phyloP scores from a whole-genome alignment of 257 asterid genomes.

The Solanum paucissectum region DNA sequence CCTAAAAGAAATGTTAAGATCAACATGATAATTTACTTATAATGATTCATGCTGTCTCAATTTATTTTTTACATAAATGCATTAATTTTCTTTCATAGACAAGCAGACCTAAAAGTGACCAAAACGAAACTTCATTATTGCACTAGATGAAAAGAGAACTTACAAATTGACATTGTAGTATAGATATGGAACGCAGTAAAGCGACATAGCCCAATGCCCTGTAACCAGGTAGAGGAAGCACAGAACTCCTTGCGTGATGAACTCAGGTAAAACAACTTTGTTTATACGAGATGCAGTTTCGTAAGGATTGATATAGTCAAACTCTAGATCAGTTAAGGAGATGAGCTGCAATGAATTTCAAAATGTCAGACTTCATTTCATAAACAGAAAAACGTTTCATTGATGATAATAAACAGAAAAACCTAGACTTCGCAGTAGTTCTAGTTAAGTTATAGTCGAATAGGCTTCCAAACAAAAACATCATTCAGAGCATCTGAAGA shows the following conservation, averaged over 20 bases:
- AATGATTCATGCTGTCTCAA: background rate
- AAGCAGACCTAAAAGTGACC: background rate
- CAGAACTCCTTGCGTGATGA: constrained; percentile 64
- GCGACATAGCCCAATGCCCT: constrained; percentile 84
- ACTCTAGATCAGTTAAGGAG: constrained; percentile 86
- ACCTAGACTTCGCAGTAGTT: background rate
- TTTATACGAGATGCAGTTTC: constrained; percentile 82
- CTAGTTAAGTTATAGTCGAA: background rate
- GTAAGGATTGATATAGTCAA: constrained; percentile 79
- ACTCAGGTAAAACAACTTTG: constrained; percentile 64
- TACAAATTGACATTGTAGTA: constrained; percentile 70
- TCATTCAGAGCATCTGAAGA: background rate
- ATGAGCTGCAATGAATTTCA: constrained; percentile 45
- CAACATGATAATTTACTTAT: background rate
- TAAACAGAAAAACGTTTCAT: background rate
- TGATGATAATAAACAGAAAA: background rate
- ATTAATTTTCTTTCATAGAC: background rate
- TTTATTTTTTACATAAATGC: background rate
- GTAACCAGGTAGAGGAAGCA: constrained; percentile 63
- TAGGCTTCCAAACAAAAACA: background rate
- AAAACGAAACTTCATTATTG: background rate
- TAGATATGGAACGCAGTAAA: constrained; percentile 57
- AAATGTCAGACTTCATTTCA: background rate
- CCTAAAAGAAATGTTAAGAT: background rate
- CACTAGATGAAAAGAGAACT: constrained; percentile 24